Base-by-base conservation (phyloP, 257 asterid species). In the Schizonepeta tenuifolia region DNA sequence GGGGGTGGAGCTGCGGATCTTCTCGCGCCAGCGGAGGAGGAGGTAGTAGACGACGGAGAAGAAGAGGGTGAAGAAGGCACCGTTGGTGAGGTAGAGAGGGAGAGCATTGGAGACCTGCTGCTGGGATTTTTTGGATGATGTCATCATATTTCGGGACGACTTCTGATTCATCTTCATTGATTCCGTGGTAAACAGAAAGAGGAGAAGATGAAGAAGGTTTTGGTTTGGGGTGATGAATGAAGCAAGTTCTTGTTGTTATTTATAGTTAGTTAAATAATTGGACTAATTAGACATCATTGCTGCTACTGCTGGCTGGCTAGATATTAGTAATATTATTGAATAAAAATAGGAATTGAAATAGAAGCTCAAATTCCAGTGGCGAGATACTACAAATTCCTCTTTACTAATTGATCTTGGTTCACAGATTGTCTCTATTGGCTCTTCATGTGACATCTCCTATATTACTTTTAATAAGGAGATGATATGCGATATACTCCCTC, bases 21-120 rank as follows among this genome's bases (percentile, higher is more conserved):
- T 81, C 71, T 81, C 83, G 0, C 85, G 75, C 86, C 86, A 82
- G 0, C 84, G 79, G 61, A 65, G 58, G 35, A 83, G 80, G 18
- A 83, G 84, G 50, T 18, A 83, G 49, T 83, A 79, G 38, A 83
- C 84, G 55, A 74, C 82, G 69, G 82, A 79, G 87, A 83, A 83
- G 76, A 83, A 83, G 49, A 83, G 76, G 13, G 80, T 71, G 78
- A 79, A 73, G 74, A 77, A 79, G 31, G 79, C 47, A 3, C 69
- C 71, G 65, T 82, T 82, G 61, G 84, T 77, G 40, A 82, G 76
- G 76, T 82, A 76, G 38, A 79, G 75, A 17, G 80, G 75, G 15
- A 66, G 63, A 28, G 84, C 81, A 43, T 80, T 81, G 60, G 81
- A 51, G 43, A 76, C 78, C 58, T 6, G 7, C 62, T 13, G 9